Base-by-base conservation (phyloP, 257 asterid species). In the Pogostemon cablin region DNA sequence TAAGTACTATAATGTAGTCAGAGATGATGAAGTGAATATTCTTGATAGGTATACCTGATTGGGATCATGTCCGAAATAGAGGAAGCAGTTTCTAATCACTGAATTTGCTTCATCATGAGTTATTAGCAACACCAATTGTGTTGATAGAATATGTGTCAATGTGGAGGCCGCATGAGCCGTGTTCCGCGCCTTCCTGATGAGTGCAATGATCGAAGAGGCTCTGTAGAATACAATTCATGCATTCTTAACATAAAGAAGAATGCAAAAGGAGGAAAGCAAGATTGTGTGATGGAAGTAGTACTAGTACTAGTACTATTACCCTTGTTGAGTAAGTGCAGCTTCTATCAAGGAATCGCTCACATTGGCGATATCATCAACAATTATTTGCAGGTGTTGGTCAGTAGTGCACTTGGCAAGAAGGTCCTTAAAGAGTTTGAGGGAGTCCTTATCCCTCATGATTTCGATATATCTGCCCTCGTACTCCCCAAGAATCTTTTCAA, bases 21-120 rank as follows among this genome's bases (percentile, higher is more conserved):
- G 32, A 25, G 32, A 25, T 25, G 32, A 25, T 25, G 32, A 25
- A 25, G 32, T 25, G 32, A 25, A 25, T 25, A 25, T 25, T 25
- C 32, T 25, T 25, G 32, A 25, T 25, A 25, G 32, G 32, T 3
- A 9, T 77, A 83, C 87, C 84, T 62, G 41, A 65, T 81, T 81
- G 1, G 73, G 72, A 12, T 38, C 42, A 12, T 50, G n/a, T 9
- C 60, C 72, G 9, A 81, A 79, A 37, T 32, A 5, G 35, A 37
- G 8, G 37, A 83, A 47, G 73, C 86, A 83, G n/a, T 32, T 20
- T 44, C 57, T 70, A 12, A 76, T 67, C 4, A 78, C 84, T 0
- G 3, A 6, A 56, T 55, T 64, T 4, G 82, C 85, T 20, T 6
- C 50, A 2, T 17, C 20, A 75, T 78, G 39, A 4, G 73, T 73